phyloP scores from a whole-genome alignment of 192 early-diverging fungal species.

The Rhizophlyctis rosea region DNA sequence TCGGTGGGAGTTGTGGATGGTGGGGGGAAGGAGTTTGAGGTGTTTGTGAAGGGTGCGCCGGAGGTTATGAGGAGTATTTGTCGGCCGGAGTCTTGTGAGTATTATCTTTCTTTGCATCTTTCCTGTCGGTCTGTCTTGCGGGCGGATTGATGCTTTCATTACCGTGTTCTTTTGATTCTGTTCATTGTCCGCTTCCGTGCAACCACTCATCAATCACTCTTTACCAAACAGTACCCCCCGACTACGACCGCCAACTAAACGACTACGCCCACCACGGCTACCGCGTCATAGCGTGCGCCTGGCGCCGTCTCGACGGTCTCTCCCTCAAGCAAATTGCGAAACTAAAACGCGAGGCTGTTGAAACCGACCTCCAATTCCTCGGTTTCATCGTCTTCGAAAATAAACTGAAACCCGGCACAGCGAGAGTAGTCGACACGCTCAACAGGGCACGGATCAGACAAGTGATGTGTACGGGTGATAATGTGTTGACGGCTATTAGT shows the following conservation, averaged over 20 bases:
- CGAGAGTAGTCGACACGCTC: slow-evolving; percentile 72
- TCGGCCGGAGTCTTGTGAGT: slow-evolving; percentile 65
- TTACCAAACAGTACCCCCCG: slow-evolving; percentile 67
- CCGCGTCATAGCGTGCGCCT: slow-evolving; percentile 93
- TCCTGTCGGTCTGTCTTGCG: slow-evolving; percentile 10
- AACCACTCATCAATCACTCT: not conserved
- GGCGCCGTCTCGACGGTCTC: slow-evolving; percentile 63
- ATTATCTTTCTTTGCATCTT: not conserved
- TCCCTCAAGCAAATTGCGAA: slow-evolving; percentile 75
- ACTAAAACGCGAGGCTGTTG: slow-evolving; percentile 82
- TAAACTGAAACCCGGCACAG: slow-evolving; percentile 88
- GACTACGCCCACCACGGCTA: slow-evolving; percentile 94
- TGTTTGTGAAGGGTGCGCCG: slow-evolving; percentile 97
- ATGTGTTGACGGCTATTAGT: slow-evolving; percentile 91
- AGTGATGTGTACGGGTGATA: slow-evolving; percentile 99
- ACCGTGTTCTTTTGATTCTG: slow-evolving; percentile 2
- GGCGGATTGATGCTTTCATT: not conserved
- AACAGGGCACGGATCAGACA: slow-evolving; percentile 82
- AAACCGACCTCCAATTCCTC: slow-evolving; percentile 80
- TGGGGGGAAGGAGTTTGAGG: slow-evolving; percentile 49
- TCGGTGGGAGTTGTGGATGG: not conserved
- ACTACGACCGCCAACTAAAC: slow-evolving; percentile 77
- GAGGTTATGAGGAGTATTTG: slow-evolving; percentile 93
- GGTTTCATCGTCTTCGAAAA: slow-evolving; percentile 99
- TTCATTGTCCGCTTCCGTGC: slow-evolving; percentile 8